Evolutionary conservation across 1,284 basidiomycete genomes (phyloP), one percentile per base, ranked within the genome.

Genomic region (Cryptococcus sp.): DNA sequence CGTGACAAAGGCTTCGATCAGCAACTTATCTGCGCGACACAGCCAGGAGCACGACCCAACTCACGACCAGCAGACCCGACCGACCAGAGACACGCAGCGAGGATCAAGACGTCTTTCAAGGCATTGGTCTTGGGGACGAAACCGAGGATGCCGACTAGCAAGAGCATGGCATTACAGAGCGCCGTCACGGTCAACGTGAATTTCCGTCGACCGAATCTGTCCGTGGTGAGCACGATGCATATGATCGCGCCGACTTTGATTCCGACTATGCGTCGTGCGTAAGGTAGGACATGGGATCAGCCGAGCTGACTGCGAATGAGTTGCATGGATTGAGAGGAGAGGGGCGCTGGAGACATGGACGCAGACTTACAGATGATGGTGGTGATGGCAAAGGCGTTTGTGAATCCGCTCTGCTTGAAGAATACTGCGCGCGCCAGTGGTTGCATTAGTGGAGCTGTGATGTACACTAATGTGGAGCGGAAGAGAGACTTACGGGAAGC

Each of bases 121-220:
- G 52, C 42, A 11, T 55, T 52, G 3, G 47, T 63, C 10, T 59
- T 42, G 11, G 41, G 42, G 38, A 64, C 38, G 40, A 64, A 63
- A 15, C 65, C 65, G 16, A 64, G 48, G 25, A 61, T 57, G 30
- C 65, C 65, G 41, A 67, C 52, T 27, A 64, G 40, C 16, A 65
- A 50, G 19, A 68, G 42, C 54, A 60, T 61, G 40, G 54, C 30
- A 39, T 54, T 60, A 51, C 60, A 58, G 16, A 60, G 11, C 15
- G 40, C 47, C 13, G 20, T 50, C 22, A 52, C 46, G 48, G 52
- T 54, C 22, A 65, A n/a, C 30, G 58, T 49, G 22, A 61, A 51
- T 39, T 57, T 61, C 23, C 67, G 65, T 41, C 67, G 58, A 35
- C 67, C 67, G 35, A 66, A 35, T 20, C 51, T 38, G 50, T 68